Evolutionary conservation across 2,329 filamentous ascomycete genomes (phyloP).

Genomic region (Ophiostoma triangulosporum): DNA sequence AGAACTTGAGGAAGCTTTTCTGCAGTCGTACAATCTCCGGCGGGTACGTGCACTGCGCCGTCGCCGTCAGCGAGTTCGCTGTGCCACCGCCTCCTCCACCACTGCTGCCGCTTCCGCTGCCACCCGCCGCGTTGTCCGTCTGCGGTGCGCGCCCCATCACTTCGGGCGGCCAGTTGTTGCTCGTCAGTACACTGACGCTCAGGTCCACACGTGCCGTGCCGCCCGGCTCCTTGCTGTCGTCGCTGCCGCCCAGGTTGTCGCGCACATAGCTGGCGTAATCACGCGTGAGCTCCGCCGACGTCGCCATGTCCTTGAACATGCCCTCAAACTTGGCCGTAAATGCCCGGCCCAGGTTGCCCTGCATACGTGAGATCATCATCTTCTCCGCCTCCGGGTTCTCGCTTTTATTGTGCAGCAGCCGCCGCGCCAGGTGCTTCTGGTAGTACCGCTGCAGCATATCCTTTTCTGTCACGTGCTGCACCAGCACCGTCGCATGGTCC

Average conservation of each 20-base stretch:
- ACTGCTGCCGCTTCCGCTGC: background rate
- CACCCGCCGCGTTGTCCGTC: background rate
- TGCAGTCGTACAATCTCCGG: conserved; percentile 60
- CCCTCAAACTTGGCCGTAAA: conserved; percentile 53
- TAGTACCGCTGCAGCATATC: conserved; percentile 96
- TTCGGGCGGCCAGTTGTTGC: conserved; percentile 90
- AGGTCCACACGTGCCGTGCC: conserved; percentile 51
- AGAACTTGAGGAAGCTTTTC: conserved; percentile 78
- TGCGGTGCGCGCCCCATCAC: conserved; percentile 48
- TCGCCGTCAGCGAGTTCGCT: conserved; percentile 18
- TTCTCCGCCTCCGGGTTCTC: conserved; percentile 87
- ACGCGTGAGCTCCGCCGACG: conserved; percentile 69
- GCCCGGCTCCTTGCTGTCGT: conserved; percentile 18
- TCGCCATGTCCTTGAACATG: conserved; percentile 94
- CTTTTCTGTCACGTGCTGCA: conserved; percentile 82
- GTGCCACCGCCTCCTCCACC: conserved; percentile 13
- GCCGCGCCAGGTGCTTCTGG: conserved; percentile 86
- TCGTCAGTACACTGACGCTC: conserved; percentile 73
- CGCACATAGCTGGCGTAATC: conserved; percentile 59
- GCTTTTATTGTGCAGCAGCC: conserved; percentile 77
- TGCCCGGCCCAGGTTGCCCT: conserved; percentile 85
- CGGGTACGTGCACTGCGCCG: conserved; percentile 52
- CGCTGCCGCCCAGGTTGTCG: conserved; percentile 31
- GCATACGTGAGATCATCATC: conserved; percentile 93
- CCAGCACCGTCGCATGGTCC: conserved; percentile 76